These are phyloP conservation scores for Kregervanrija delftensis DNA, from an alignment of 805 yeast species.

Conservation along the genomic window DNA sequence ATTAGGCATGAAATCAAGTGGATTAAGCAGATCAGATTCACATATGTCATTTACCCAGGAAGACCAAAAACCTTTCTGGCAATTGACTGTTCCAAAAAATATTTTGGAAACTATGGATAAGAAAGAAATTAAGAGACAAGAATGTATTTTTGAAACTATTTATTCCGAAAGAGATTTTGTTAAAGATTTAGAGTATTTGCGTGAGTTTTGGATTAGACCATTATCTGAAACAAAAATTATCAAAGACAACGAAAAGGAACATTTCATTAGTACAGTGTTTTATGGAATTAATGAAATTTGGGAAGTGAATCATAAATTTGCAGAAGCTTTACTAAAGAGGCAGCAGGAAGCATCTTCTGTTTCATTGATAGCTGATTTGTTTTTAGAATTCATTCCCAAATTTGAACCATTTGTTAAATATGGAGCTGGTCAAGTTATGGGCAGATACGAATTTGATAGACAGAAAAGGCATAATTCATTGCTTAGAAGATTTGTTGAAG, in stretches of 20 bases:
- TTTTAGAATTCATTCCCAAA: constrained; percentile 73
- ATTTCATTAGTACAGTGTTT: constrained; percentile 86
- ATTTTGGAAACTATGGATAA: constrained; percentile 74
- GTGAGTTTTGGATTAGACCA: constrained; percentile 93
- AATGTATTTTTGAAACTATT: constrained; percentile 87
- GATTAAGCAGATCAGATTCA: constrained; percentile 69
- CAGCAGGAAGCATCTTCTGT: constrained; percentile 84
- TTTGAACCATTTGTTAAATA: constrained; percentile 91
- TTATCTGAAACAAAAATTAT: constrained; percentile 80
- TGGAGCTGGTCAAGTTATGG: constrained; percentile 92
- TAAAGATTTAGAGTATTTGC: constrained; percentile 84
- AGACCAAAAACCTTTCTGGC: constrained; percentile 85
- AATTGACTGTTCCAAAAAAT: constrained; percentile 78
- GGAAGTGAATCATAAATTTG: constrained; percentile 72
- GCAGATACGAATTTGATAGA: constrained; percentile 90
- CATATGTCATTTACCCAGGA: constrained; percentile 66
- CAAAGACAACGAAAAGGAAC: constrained; percentile 82
- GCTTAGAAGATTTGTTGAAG: constrained; percentile 91
- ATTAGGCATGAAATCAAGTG: constrained; percentile 78
- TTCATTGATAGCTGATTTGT: constrained; percentile 78
- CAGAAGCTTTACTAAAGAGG: constrained; percentile 83
- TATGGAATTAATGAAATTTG: constrained; percentile 84
- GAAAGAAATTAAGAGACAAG: constrained; percentile 87
- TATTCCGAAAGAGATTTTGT: constrained; percentile 94
- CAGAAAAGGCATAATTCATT: constrained; percentile 86